phyloP scores from a whole-genome alignment of 2,329 filamentous ascomycete genomes.

The Arthrobotrys entomopaga region DNA sequence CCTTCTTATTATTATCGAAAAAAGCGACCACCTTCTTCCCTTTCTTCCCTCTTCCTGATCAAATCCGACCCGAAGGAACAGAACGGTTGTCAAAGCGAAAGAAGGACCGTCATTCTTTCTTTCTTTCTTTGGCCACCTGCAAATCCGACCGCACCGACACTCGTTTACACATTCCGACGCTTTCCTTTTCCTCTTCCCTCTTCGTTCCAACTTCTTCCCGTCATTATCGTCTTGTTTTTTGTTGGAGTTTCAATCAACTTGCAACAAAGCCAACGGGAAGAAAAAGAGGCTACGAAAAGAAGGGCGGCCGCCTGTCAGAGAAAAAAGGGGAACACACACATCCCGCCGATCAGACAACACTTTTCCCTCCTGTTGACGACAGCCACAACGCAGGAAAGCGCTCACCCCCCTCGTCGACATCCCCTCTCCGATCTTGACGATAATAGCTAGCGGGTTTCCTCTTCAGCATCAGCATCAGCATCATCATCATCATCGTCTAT shows the following conservation, averaged over 20 bases:
- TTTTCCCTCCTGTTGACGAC: slow-evolving; percentile 16
- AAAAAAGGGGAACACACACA: slow-evolving; percentile 28
- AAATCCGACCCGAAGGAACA: slow-evolving; percentile 43
- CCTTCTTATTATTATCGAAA: slow-evolving; percentile 42
- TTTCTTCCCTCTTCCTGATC: slow-evolving; percentile 46
- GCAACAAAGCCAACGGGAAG: slow-evolving; percentile 1
- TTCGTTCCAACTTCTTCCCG: neutral
- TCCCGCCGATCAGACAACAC: slow-evolving; percentile 19
- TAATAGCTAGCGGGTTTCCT: neutral
- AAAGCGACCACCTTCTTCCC: slow-evolving; percentile 35
- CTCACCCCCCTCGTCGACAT: neutral
- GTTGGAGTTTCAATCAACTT: slow-evolving; percentile 14
- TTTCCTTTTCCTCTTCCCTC: slow-evolving; percentile 12
- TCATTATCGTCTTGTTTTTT: slow-evolving; percentile 18
- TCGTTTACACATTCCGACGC: slow-evolving; percentile 40
- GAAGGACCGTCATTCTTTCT: slow-evolving; percentile 35
- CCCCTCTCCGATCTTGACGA: neutral
- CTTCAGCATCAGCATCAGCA: too few relatives aligned
- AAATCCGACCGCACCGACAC: slow-evolving; percentile 45
- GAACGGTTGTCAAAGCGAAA: slow-evolving; percentile 35
- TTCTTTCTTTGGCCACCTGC: slow-evolving; percentile 13
- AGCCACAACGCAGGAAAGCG: slow-evolving; percentile 13
- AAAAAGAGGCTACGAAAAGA: slow-evolving; percentile 19
- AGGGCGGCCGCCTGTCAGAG: neutral
- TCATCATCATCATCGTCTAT: too few relatives aligned